Evolutionary conservation across 2,329 filamentous ascomycete genomes (phyloP).

Genomic region (Aspergillus carbonarius): DNA sequence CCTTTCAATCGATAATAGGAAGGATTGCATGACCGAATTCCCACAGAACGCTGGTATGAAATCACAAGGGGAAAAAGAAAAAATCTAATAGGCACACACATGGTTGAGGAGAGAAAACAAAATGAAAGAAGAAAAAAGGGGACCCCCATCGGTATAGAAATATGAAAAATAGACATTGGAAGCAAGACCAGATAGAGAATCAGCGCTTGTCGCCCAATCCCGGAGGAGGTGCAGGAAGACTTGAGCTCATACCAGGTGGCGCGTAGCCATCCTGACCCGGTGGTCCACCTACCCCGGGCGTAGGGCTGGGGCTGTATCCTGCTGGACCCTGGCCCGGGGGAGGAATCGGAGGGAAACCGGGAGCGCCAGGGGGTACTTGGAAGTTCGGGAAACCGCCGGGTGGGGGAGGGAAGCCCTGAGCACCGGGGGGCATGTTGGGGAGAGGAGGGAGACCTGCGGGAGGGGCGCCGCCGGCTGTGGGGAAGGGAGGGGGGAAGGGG

Average conservation of each 20-base stretch:
- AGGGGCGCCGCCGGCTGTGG: slow-evolving; percentile 37
- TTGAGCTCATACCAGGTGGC: slow-evolving; percentile 27
- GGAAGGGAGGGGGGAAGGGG: slow-evolving; percentile 52
- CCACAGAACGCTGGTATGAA: neutral
- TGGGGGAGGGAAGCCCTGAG: slow-evolving; percentile 21
- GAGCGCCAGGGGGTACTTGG: slow-evolving; percentile 40
- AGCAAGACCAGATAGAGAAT: neutral
- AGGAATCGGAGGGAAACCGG: slow-evolving; percentile 35
- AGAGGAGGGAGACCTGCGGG: slow-evolving; percentile 37
- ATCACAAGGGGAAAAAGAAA: neutral
- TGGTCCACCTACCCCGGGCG: slow-evolving; percentile 28
- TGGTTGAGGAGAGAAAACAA: slow-evolving; percentile 6
- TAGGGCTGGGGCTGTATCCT: slow-evolving; percentile 26
- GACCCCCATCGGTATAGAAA: neutral
- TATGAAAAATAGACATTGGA: slow-evolving; percentile 1
- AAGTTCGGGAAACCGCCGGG: slow-evolving; percentile 43
- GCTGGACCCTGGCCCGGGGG: slow-evolving; percentile 24
- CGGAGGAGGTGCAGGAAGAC: slow-evolving; percentile 25
- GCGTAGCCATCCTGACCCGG: slow-evolving; percentile 31
- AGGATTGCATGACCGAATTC: neutral
- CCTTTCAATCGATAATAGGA: neutral
- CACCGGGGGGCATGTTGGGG: slow-evolving; percentile 39
- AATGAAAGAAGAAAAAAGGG: neutral
- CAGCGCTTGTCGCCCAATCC: slow-evolving; percentile 31
- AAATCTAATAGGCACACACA: slow-evolving; percentile 18